Evolutionary conservation across 1,284 basidiomycete genomes (phyloP).

Genomic region (Malassezia equina): DNA sequence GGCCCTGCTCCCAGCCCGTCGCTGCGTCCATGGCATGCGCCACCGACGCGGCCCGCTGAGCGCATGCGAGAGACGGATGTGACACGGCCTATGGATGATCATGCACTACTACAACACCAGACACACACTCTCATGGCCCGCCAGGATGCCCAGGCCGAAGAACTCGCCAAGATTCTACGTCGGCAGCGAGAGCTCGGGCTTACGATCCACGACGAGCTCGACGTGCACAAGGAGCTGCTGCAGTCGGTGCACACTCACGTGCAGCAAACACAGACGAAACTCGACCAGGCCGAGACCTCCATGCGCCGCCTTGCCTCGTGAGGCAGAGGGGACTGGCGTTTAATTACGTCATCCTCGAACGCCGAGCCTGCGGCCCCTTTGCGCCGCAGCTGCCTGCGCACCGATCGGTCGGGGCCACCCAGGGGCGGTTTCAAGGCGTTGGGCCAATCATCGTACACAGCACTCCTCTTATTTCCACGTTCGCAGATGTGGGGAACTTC

Average conservation of each 20-base stretch:
- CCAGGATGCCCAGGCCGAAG: conserved; percentile 71
- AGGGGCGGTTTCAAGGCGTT: background rate
- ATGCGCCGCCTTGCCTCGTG: conserved; percentile 51
- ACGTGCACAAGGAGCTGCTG: conserved; percentile 73
- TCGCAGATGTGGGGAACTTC: background rate
- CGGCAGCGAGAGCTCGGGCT: conserved; percentile 76
- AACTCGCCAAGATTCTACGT: conserved; percentile 69
- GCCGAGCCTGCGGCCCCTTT: background rate
- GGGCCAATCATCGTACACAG: background rate
- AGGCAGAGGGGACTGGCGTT: no score
- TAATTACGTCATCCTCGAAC: background rate
- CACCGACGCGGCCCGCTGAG: background rate
- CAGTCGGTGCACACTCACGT: conserved; percentile 67
- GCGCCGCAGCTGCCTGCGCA: background rate
- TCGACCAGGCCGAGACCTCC: conserved; percentile 68
- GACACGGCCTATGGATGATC: conserved; percentile 76
- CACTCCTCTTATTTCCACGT: background rate
- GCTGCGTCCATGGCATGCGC: background rate
- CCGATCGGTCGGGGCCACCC: background rate
- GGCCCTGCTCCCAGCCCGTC: background rate
- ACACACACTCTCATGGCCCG: conserved; percentile 61
- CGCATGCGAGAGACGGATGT: conserved; percentile 60
- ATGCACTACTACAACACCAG: conserved; percentile 69
- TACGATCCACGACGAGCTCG: conserved; percentile 75
- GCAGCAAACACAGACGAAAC: conserved; percentile 63